phyloP scores from a whole-genome alignment of 148 eudicot genomes.

The Camellia sinensis region DNA sequence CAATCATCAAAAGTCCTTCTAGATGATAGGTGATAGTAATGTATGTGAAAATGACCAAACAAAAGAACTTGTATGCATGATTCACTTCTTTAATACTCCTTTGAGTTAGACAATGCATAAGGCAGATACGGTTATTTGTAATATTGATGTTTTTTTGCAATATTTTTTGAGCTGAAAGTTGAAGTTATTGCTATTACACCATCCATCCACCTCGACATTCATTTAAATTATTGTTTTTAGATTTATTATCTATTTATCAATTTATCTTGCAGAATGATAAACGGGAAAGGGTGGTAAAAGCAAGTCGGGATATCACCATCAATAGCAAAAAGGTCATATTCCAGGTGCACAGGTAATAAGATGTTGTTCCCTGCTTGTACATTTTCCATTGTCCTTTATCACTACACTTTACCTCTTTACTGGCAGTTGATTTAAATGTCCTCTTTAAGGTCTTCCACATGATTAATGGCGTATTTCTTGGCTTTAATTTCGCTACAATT shows the following conservation, averaged over 20 bases:
- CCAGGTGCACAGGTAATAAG: constrained; percentile 87
- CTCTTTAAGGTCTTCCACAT: not conserved
- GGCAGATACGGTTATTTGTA: too few species aligned
- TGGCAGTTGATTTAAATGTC: not conserved
- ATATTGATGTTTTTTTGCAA: not conserved
- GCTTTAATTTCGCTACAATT: not conserved
- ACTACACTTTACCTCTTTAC: not conserved
- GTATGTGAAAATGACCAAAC: not conserved
- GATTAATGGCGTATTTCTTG: not conserved
- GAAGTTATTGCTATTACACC: constrained; percentile 1
- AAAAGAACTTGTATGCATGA: not conserved
- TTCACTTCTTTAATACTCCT: not conserved
- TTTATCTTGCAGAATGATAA: constrained; percentile 70
- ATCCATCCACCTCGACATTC: not conserved
- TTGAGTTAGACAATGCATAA: not conserved
- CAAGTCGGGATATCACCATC: constrained; percentile 92
- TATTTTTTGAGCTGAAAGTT: not conserved
- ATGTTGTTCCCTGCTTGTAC: not conserved
- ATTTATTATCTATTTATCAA: not conserved
- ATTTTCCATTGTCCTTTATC: not conserved
- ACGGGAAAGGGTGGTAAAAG: constrained; percentile 94
- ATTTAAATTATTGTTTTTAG: not conserved
- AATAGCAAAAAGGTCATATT: constrained; percentile 98
- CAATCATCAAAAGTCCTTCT: not conserved
- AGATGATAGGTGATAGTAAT: not conserved